A percentile compares a stretch with the other conserved stretches of the same genome.
These are phyloP conservation scores for Neurospora hispaniola DNA, from an alignment of 495 filamentous ascomycete genomes.

Conservation along the genomic window DNA sequence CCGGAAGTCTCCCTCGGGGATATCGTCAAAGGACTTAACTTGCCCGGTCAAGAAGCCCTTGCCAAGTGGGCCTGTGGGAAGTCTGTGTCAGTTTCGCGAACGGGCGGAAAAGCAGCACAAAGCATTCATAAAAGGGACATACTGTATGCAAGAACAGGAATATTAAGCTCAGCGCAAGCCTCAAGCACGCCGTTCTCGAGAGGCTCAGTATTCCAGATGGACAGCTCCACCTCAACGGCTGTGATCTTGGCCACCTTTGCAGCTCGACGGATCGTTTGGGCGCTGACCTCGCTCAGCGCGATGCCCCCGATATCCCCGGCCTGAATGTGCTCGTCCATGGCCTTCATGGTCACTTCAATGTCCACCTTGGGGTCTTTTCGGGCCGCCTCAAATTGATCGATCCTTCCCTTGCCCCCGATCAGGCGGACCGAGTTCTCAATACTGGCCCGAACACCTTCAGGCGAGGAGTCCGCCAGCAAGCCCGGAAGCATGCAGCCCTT, in stretches of 20 bases:
- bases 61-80: conserved; percentile 9
- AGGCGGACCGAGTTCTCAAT: conserved; percentile 57
- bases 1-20: conserved; percentile 51
- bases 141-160: conserved; percentile 64
- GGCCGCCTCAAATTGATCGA: conserved; percentile 76
- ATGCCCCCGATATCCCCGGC: conserved; percentile 71
- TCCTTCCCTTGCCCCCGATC: conserved; percentile 61
- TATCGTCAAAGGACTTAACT: conserved; percentile 49
- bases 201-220: conserved; percentile 55
- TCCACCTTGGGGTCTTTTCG: conserved; percentile 54
- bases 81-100: conserved; percentile 4
- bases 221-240: conserved; percentile 75
- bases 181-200: conserved; percentile 63
- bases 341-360: conserved; percentile 38
- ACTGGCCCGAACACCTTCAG: conserved; percentile 51
- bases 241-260: conserved; percentile 57
- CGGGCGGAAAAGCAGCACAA: not conserved
- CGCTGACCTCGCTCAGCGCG: conserved; percentile 61
- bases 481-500: conserved; percentile 45
- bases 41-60: conserved; percentile 46
- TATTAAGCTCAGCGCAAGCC: conserved; percentile 59
- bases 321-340: conserved; percentile 51
- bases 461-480: conserved; percentile 41
- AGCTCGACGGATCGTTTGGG: conserved; percentile 64
- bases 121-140: conserved; percentile 18